Conservation (phyloP, 306 rosid species). For the Prunus persica region Prunus_persica_NCBIv2 NC_034015.1:20396001-20396500, state of each 20-base stretch:
- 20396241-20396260: not conserved
- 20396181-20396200: not conserved
- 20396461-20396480: not conserved
- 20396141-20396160: not conserved
- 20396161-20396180: not conserved
- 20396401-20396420: not conserved
- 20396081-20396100: conserved; percentile 7
- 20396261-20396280: not conserved
- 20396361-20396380: not conserved
- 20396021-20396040: not conserved
- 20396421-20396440: not conserved
- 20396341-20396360: not conserved
- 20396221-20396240: not conserved
- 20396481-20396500: not conserved
- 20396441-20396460: not conserved
- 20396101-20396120: not conserved
- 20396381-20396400: not conserved
- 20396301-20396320: not conserved
- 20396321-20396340: not conserved
- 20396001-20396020: not conserved
- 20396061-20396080: conserved; percentile 8
- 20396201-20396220: not conserved
- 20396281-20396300: not conserved
- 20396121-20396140: not conserved
- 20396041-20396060: not conserved